Base-by-base conservation (phyloP, 108 stramenopile genomes). In the Cylindrotheca fusiformis region DNA sequence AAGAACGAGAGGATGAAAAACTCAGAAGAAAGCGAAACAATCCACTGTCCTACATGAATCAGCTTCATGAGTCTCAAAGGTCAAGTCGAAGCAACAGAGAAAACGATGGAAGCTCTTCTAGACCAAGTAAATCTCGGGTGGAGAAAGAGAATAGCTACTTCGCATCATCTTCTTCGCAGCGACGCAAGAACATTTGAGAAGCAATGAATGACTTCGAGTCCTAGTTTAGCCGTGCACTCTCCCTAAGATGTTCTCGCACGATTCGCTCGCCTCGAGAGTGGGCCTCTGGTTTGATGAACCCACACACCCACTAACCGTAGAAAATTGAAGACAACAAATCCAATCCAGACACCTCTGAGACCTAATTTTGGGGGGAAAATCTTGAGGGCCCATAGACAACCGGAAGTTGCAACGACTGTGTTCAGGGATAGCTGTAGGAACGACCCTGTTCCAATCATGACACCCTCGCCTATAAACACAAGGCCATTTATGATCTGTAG, bases 381-480 rank as follows among this genome's bases (percentile, higher is more conserved):
- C 24, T 75, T 63, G 33, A 95, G 68, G 2, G 88, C 85, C 53
- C 83, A 63, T 48, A 91, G 53, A 62, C 85, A 86, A 24, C 81
- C 88, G 29, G 63, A 48, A 4, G 88, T 88, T 26, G 94, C 94
- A 8, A 83, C 70, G 25, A 86, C 63, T 24, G 88, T 91, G 48
- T 78, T 80, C 25, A 87, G 48, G 0, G 90, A 88, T 0, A 94
- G 77, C 53, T 83, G 84, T 63, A 88, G 24, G 55, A 86, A 88
- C 30, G 82, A 80, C 2, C 90, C 85, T 17, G 81, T 80, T 5
- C 84, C 75, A 30, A 84, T 58, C 81, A 76, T 84, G 27, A 69
- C 50, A 3, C 93, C 90, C 69, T 91, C 90, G 4, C 91, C 94
- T 62, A 90, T 91, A 57, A 92, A 95, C 14, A 90, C 89, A 22